Percentiles rank a stretch among this genome's conserved stretches.
Evolutionary conservation across 495 filamentous ascomycete species (phyloP).

Genomic region (Aspergillus affinis): DNA sequence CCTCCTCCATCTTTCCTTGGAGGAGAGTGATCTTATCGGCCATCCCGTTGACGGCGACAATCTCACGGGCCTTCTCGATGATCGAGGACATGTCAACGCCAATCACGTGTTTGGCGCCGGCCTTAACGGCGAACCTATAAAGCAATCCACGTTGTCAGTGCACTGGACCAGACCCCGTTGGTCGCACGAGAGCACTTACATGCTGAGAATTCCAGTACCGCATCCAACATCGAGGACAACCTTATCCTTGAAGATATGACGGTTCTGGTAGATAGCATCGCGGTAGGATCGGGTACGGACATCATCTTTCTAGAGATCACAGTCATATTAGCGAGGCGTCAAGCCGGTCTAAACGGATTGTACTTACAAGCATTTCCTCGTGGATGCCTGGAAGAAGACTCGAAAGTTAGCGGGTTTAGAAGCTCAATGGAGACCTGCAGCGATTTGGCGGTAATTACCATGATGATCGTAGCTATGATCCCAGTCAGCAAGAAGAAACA

Average conservation of each 20-base stretch:
- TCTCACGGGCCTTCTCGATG: slow-evolving; percentile 90
- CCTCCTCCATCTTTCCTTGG: slow-evolving; percentile 96
- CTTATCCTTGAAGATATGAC: slow-evolving; percentile 95
- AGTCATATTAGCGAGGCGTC: slow-evolving; percentile 17
- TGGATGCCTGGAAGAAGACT: slow-evolving; percentile 68
- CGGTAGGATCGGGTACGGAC: slow-evolving; percentile 94
- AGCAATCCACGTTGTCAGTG: slow-evolving; percentile 12
- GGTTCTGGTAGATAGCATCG: slow-evolving; percentile 94
- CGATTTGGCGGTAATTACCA: slow-evolving; percentile 53
- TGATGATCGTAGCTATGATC: slow-evolving; percentile 84
- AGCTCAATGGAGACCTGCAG: slow-evolving; percentile 11
- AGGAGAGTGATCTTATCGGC: slow-evolving; percentile 82
- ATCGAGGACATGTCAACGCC: slow-evolving; percentile 98
- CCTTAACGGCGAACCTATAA: slow-evolving; percentile 88
- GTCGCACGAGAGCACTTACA: slow-evolving; percentile 51
- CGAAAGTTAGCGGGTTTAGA: slow-evolving; percentile 26
- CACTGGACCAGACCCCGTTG: background rate
- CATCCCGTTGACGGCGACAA: slow-evolving; percentile 84
- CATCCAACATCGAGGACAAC: slow-evolving; percentile 97
- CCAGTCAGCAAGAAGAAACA: slow-evolving; percentile 32
- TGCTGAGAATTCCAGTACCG: slow-evolving; percentile 86
- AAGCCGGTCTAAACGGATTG: background rate
- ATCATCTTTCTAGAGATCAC: slow-evolving; percentile 80
- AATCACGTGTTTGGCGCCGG: slow-evolving; percentile 90
- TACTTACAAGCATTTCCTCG: slow-evolving; percentile 87